A percentile compares a stretch with the other conserved stretches of the same genome.
Evolutionary conservation across 1,139 yeast species (phyloP).

Genomic region (Yamadazyma oceani): DNA sequence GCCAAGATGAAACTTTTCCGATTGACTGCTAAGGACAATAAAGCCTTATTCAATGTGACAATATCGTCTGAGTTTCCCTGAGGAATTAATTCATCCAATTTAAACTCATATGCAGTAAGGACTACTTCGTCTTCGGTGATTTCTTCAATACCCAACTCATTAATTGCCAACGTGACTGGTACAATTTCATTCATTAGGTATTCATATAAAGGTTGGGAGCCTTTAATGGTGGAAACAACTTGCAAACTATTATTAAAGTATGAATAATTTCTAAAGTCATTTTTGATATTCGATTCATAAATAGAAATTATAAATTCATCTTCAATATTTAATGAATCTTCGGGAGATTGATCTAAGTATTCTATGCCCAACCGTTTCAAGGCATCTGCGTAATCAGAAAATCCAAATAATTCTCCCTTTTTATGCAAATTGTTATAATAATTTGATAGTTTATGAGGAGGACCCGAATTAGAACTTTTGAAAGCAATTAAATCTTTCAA

Average conservation of each 20-base stretch:
- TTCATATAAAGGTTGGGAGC: constrained; percentile 41
- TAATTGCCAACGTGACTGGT: constrained; percentile 58
- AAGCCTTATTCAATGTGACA: constrained; percentile 30
- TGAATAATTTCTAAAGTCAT: constrained; percentile 36
- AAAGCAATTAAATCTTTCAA: constrained; percentile 23
- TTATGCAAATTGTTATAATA: constrained; percentile 38
- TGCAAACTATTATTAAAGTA: constrained; percentile 38
- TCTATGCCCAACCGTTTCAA: constrained; percentile 50
- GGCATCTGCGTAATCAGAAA: constrained; percentile 56
- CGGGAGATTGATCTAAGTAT: constrained; percentile 6
- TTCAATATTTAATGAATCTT: constrained; percentile 24
- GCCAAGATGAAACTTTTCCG: constrained; percentile 44
- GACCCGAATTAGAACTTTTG: constrained; percentile 11
- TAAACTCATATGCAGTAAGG: constrained; percentile 66
- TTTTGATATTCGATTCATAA: constrained; percentile 40
- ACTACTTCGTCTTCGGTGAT: constrained; percentile 76
- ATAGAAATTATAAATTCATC: constrained; percentile 46
- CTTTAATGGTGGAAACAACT: constrained; percentile 45
- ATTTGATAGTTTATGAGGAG: constrained; percentile 29
- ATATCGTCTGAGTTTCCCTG: constrained; percentile 36
- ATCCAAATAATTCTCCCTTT: constrained; percentile 61
- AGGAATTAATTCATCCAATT: constrained; percentile 54
- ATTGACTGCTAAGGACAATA: constrained; percentile 42
- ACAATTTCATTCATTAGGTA: constrained; percentile 57
- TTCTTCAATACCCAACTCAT: constrained; percentile 58